Base-by-base conservation (phyloP, 768 basidiomycete species). In the Rhodotorula paludigena region DNA sequence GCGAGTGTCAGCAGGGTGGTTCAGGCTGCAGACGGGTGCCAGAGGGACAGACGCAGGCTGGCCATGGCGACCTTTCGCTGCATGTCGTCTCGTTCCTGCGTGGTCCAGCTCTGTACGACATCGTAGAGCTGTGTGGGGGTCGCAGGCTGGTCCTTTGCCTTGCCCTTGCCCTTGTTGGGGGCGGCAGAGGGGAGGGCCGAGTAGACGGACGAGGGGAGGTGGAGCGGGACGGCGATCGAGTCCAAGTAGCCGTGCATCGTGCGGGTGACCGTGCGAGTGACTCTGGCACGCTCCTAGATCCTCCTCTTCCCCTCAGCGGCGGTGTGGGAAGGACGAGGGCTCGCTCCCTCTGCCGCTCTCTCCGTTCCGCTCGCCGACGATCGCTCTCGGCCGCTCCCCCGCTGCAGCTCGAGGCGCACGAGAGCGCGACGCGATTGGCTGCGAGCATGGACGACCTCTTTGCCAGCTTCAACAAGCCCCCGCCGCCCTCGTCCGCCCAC, bases 221-320 rank as follows among this genome's bases (percentile, higher is more conserved):
- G 71, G 21, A 73, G 47, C 21, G 71, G 71, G 9, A 73, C 61
- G 5, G 28, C 23, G 48, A 73, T 49, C 30, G 67, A 56, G 60
- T 73, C 71, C 41, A 57, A 54, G 57, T 66, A 73, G 45, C 71
- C 70, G 65, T 66, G 70, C 47, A 48, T 48, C n/a, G 47, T 20
- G 42, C 3, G 44, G 11, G 44, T 20, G 2, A 12, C 9, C 47
- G 30, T n/a, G 15, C 9, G 33, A 18, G 1, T 10, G 35, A 66
- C 57, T 23, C 42, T 3, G 9, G 42, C 42, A 10, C 2, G 5
- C 44, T 25, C n/a, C 44, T 7, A 10, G 9, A 10, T 25, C 25
- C 38, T 51, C 49, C 1, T n/a, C 18, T 8, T 49, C 5, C n/a
- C n/a, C n/a, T n/a, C n/a, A n/a, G n/a, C n/a, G n/a, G n/a, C n/a